Base-by-base conservation (phyloP, 2,329 filamentous ascomycete species). In the Penicillium brevicompactum region DNA sequence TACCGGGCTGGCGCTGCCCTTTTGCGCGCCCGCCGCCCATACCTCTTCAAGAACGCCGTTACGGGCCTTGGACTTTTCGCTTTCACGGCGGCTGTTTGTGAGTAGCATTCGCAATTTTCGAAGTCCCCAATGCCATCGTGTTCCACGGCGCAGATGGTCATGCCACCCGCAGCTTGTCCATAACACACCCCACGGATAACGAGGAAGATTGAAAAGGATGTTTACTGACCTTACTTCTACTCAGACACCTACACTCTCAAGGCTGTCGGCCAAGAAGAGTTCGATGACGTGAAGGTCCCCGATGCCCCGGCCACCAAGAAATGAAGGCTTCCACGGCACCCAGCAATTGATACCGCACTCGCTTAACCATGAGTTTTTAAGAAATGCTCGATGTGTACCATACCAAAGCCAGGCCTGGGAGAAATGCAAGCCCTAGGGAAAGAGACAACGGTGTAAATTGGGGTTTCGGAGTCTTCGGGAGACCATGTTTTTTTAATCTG, bases 251-350 rank as follows among this genome's bases (percentile, higher is more conserved):
- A 84, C 73, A 90, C 87, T 41, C 88, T 99, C 71, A 84, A 82
- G 63, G 91, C 91, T 51, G 90, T 99, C 70, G 91, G 93, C 42
- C 94, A 97, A 76, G 94, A 97, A 75, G 91, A 97, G 64, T 99
- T 99, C 78, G 90, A 92, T 55, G 94, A 99, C 72, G 92, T 97
- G 66, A 87, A 91, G 71, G 88, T 97, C 37, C 94, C 94, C 27
- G 89, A 91, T 71, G 80, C 83, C 49, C 88, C 90, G 46, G 64
- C 49, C 53, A 50, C 70, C 57, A 64, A 72, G 56, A 65, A 72
- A 63, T 68, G 60, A 56, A 57, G 21, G 27, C 34, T 31, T 30
- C n/a, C 44, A 30, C 27, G n/a, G 21, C 27, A 38, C 32, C 42
- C 27, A 32, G 49, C 51, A 22, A 50, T 48, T 34, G 7, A 55